Evolutionary conservation across 2,329 filamentous ascomycete genomes (phyloP), one percentile per base, ranked within the genome.

Genomic region (Cadophora malorum): DNA sequence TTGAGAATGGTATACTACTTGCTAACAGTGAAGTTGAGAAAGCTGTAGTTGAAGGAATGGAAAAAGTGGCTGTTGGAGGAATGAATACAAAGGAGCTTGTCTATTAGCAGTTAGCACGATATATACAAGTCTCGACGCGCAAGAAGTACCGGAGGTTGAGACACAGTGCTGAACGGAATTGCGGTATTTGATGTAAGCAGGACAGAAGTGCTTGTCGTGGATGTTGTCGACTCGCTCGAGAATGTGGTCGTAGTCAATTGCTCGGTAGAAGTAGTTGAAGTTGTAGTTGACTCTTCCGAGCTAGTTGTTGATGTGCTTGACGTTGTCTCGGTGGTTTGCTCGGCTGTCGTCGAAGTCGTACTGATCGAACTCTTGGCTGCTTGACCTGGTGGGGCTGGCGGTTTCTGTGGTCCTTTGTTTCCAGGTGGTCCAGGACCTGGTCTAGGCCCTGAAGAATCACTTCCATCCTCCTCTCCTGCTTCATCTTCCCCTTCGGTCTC

Each of bases 371-470:
- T 59, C 33, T 38, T 38, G 9, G 33, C n/a, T 41, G 5, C 33
- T 19, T 45, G 56, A 45, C 56, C 56, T 45, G 56, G 56, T 38
- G 55, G 25, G 41, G 8, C 55, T 41, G 56, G 56, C n/a, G 33
- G 56, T 19, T 19, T 41, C 1, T 21, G 35, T 9, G 56, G 21
- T 28, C 56, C 56, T 59, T 25, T 31, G 19, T 56, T 35, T 2
- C 55, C 55, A 8, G 33, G 31, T 58, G 53, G 53, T 21, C 45
- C 45, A 10, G 45, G 19, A 21, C 45, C 45, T 12, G n/a, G 6
- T 6, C 28, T 31, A 38, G 55, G n/a, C 6, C 33, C 10, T 23
- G 55, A 23, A 12, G 31, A 21, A 23, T 8, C 55, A 10, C 33
- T 10, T 1, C n/a, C 33, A 35, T 58, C 55, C 6, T 56, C 53